Base-by-base conservation (phyloP, 768 basidiomycete genomes). In the Tubosaeta sp. region DNA sequence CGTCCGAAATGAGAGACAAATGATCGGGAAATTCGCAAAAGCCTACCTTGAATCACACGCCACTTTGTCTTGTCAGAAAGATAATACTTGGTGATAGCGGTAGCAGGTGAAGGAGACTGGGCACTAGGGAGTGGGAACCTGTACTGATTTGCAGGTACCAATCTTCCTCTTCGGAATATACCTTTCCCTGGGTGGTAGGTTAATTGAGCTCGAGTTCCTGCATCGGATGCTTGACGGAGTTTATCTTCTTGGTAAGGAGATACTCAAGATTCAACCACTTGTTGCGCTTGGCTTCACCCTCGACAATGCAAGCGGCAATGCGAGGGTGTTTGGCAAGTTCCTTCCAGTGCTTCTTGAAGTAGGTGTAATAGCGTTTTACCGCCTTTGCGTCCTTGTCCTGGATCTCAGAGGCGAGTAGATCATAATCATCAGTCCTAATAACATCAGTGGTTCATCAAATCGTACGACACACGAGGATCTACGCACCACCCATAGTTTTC, bases 191-290 rank as follows among this genome's bases (percentile, higher is more conserved):
- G 33, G 94, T 95, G 29, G 88, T 88, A 1, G 91, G 92, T 60
- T 98, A 97, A 68, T 90, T 88, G 48, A 98, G 83, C 70, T 95
- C 90, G 44, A 99, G 84, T 69, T 97, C 95, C 67, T 98, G 95
- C 86, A 98, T 93, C 1, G 97, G 97, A 69, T 87, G 92, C 35
- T 81, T 77, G 52, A 91, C 87, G 2, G 87, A 87, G 19, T 74
- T 74, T 61, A 98, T 89, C 68, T 97, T 97, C 64, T 83, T 80
- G 47, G 83, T 74, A 29, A 98, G 81, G 9, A 95, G 81, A 31
- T 80, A 77, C 59, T 90, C 85, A 13, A 89, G 80, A 60, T 89
- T 88, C 48, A 86, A 86, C 5, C 89, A 83, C 63, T 91, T 91
- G 65, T 85, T 86, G 31, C 94, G 89, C 65, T 92, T 93, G 4